Evolutionary conservation across 2,329 filamentous ascomycete species (phyloP), one percentile per base, ranked within the genome.

Genomic region (Phoma herbarum): DNA sequence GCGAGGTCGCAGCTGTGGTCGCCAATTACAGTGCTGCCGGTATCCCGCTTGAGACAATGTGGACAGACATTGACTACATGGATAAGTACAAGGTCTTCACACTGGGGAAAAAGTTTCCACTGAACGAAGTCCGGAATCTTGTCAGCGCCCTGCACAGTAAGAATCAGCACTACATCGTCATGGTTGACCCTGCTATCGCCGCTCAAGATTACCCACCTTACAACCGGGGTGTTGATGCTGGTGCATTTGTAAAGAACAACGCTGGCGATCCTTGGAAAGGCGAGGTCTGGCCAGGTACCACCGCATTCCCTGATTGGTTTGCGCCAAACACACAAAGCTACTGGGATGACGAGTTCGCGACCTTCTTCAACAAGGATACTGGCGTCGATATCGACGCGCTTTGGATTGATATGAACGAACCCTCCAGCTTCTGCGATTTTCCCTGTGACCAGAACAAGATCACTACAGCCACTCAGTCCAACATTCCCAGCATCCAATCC

Each of bases 301-400:
- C 88, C 0, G 88, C 85, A 6, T 92, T 88, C 70, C 89, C 89
- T 0, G 91, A 94, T 71, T 94, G 90, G 90, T 93, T 93, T 71
- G 80, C 88, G 31, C 80, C 83, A 11, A 85, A 86, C 41, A 84
- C 86, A 1, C 84, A 87, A 52, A 69, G 74, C 0, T 94, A 87
- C 71, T 93, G 90, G 90, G 86, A 87, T 68, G 80, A 81, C 11
- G 85, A 93, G 70, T 91, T 94, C 68, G 75, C 74, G 0, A 74
- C 70, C 1, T 93, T 93, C 80, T 92, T 93, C 77, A 75, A 83
- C 59, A 75, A 83, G 0, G 79, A 86, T 0, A 82, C 77, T 2
- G 90, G 90, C 26, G 82, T 93, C 9, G 86, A 93, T 63, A 90
- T 93, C 52, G 90, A 93, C 64, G 90, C 85, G 0, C 79, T 93